Percentiles rank a stretch among this genome's conserved stretches.
These are phyloP conservation scores for Paecilomyces formosus DNA, from an alignment of 2,329 filamentous ascomycete species.

Conservation along the genomic window DNA sequence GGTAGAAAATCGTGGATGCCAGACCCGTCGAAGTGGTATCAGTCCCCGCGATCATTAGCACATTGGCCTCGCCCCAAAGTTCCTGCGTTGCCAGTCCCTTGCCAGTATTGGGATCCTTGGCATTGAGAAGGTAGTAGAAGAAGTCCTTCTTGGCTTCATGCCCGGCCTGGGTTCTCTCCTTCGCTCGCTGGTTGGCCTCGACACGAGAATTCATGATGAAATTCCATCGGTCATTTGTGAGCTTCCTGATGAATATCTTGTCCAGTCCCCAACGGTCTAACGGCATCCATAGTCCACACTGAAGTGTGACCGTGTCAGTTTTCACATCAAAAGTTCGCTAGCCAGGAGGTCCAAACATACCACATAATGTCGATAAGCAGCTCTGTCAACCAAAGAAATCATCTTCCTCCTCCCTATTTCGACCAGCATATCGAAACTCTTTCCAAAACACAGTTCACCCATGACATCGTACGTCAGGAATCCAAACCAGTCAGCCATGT, in stretches of 20 bases:
- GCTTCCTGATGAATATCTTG: constrained; percentile 58
- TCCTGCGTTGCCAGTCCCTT: constrained; percentile 58
- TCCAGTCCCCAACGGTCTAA: constrained; percentile 60
- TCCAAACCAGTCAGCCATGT: constrained; percentile 32
- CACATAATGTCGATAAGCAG: constrained; percentile 61
- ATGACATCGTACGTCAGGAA: constrained; percentile 46
- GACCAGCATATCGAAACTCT: constrained; percentile 44
- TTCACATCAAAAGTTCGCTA: background rate
- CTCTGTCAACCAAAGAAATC: constrained; percentile 58
- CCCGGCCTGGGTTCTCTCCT: constrained; percentile 48
- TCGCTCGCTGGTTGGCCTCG: constrained; percentile 60
- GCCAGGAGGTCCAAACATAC: constrained; percentile 37
- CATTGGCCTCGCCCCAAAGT: constrained; percentile 63
- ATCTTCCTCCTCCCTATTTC: constrained; percentile 51
- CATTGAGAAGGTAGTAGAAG: constrained; percentile 67
- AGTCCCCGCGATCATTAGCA: constrained; percentile 64
- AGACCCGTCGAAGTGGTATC: constrained; percentile 64
- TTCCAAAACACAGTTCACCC: constrained; percentile 45
- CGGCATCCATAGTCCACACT: constrained; percentile 67
- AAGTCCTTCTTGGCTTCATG: constrained; percentile 64
- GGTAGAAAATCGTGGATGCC: constrained; percentile 34
- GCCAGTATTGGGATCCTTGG: constrained; percentile 63
- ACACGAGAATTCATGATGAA: constrained; percentile 66
- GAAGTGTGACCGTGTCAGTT: constrained; percentile 1
- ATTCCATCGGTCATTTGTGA: constrained; percentile 58